These are phyloP conservation scores for Hymenoscyphus linearis DNA, from an alignment of 2,329 filamentous ascomycete genomes.

Conservation along the genomic window DNA sequence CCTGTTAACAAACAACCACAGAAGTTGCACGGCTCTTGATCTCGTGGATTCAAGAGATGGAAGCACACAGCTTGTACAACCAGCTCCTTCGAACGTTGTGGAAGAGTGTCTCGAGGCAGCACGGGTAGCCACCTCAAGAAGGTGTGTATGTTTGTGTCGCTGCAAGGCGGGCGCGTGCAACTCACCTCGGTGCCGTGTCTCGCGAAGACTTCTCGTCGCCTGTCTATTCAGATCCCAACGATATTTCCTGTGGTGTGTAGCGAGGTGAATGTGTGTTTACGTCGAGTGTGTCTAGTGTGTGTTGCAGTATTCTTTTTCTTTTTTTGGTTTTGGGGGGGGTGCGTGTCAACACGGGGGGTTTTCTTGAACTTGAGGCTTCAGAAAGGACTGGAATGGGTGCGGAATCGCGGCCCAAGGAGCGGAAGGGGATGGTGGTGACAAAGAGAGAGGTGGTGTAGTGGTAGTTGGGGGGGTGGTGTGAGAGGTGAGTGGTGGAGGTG, in stretches of 20 bases:
- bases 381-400: conserved; percentile 19
- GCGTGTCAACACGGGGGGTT: conserved; percentile 8
- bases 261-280: background rate
- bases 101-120: conserved; percentile 24
- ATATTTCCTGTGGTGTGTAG: conserved; percentile 4
- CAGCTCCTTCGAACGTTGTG: conserved; percentile 18
- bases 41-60: conserved; percentile 24
- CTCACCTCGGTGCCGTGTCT: conserved; percentile 23
- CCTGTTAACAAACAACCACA: conserved; percentile 15
- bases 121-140: conserved; percentile 16
- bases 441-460: background rate
- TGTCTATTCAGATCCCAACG: conserved; percentile 9
- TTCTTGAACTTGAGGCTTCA: conserved; percentile 6
- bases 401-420: background rate
- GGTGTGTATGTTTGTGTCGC: conserved; percentile 22
- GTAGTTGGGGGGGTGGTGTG: background rate
- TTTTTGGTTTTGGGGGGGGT: background rate
- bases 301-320: conserved; percentile 9
- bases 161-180: conserved; percentile 23
- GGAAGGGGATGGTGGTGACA: background rate
- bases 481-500: background rate
- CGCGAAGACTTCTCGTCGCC: conserved; percentile 9
- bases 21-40: conserved; percentile 12
- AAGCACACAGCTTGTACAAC: conserved; percentile 19
- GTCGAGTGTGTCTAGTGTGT: background rate